Evolutionary conservation across 2,329 filamentous ascomycete genomes (phyloP), one percentile per base, ranked within the genome.

Genomic region (Erysiphe pulchra): DNA sequence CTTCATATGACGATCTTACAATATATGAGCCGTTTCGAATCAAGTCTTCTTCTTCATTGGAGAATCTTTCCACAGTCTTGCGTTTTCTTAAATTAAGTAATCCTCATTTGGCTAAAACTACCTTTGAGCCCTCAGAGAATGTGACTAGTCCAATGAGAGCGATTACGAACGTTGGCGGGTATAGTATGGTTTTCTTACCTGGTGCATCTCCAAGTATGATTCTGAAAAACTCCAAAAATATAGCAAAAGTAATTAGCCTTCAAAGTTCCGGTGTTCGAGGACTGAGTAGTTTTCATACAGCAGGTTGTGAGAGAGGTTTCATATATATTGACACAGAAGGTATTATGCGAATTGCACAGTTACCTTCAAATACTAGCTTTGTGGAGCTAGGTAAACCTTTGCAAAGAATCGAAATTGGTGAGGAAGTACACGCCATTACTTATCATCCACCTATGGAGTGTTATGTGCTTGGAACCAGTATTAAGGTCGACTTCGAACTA

Each of bases 181-280:
- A 86, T 58, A 78, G 74, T 55, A 72, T 80, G 1, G 77, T 95
- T 1, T 90, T 93, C 56, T 68, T 94, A 44, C 77, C 84, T 0
- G 86, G 87, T 0, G 61, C 69, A 4, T 83, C 83, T 0, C 80
- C 87, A 0, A 77, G 75, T 47, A 86, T 95, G 58, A 64, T 98
- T 40, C 59, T 94, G 39, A 92, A 82, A 55, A 83, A 83, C 42
- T 72, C 83, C 33, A 80, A 83, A 51, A 85, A 78, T 45, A 62
- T 70, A 5, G 85, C 87, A 0, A 76, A 75, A 51, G 71, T 93
- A 13, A 61, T 92, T n/a, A 69, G 73, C 11, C 63, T 94, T 1
- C 73, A 77, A 49, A 78, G 80, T 0, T 65, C 68, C 13, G 71
- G 72, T 8, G 75, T 87, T 3, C 71, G 75, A 36, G 75, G 77